Evolutionary conservation across 768 basidiomycete genomes (phyloP).

Genomic region (Kwoniella shandongensis): DNA sequence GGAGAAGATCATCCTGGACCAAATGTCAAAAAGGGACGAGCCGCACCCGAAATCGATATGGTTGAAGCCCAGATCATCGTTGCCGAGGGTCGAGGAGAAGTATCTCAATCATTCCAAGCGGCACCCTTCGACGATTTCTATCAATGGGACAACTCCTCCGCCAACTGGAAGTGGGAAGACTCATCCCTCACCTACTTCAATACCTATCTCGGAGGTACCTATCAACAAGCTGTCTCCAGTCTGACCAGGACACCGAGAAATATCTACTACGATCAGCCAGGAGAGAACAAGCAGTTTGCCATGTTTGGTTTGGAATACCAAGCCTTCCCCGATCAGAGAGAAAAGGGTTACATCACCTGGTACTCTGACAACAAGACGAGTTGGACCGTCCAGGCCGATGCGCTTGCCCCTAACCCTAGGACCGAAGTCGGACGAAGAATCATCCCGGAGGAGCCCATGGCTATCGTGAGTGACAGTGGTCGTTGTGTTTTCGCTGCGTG

Average conservation of each 20-base stretch:
- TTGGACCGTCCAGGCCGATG: conserved; percentile 63
- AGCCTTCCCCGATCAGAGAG: conserved; percentile 35
- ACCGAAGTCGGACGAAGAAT: conserved; percentile 69
- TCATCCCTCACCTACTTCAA: conserved; percentile 54
- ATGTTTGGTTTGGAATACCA: conserved; percentile 58
- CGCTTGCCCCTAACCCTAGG: conserved; percentile 63
- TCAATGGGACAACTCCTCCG: conserved; percentile 52
- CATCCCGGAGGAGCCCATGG: conserved; percentile 81
- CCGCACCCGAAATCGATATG: conserved; percentile 90
- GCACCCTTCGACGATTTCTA: conserved; percentile 63
- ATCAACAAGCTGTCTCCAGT: conserved; percentile 62
- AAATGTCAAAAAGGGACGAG: conserved; percentile 62
- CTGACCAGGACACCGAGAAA: conserved; percentile 56
- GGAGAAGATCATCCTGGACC: conserved; percentile 88
- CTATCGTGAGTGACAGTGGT: conserved; percentile 60
- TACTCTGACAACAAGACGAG: conserved; percentile 39
- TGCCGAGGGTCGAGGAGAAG: conserved; percentile 57
- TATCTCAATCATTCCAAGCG: conserved; percentile 75
- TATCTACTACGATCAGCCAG: conserved; percentile 37
- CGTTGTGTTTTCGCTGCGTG: neutral
- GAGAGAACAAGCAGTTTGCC: conserved; percentile 30
- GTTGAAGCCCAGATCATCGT: conserved; percentile 79
- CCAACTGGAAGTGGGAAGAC: conserved; percentile 32
- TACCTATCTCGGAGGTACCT: conserved; percentile 53
- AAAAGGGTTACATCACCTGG: conserved; percentile 52